phyloP scores from a whole-genome alignment of 2,329 filamentous ascomycete species.

The Xylariaceae sp. region DNA sequence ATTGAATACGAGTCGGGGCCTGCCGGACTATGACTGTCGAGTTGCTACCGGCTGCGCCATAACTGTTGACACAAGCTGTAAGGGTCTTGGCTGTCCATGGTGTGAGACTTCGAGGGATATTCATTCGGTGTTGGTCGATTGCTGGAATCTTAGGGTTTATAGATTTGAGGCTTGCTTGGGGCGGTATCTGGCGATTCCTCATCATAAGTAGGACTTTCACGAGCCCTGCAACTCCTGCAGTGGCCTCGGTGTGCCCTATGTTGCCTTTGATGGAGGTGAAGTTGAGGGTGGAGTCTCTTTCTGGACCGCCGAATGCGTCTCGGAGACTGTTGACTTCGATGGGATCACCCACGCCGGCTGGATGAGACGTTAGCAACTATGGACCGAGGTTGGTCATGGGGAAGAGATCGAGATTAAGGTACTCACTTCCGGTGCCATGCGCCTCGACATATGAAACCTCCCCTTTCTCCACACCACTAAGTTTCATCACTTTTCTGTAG shows the following conservation, averaged over 20 bases:
- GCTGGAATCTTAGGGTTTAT: constrained; percentile 11
- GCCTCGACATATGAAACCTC: constrained; percentile 21
- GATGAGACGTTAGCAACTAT: background rate
- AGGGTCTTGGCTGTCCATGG: background rate
- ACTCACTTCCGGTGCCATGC: constrained; percentile 8
- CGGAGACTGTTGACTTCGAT: constrained; percentile 12
- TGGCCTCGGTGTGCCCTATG: constrained; percentile 13
- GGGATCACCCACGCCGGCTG: constrained; percentile 9
- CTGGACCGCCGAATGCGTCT: constrained; percentile 9
- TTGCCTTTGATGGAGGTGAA: constrained; percentile 12
- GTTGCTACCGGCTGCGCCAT: constrained; percentile 16
- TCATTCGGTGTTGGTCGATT: constrained; percentile 4
- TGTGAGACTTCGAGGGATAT: constrained; percentile 1
- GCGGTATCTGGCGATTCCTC: constrained; percentile 9
- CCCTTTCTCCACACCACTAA: constrained; percentile 21
- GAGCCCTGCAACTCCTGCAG: constrained; percentile 8
- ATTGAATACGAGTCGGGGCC: background rate
- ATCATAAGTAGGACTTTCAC: constrained; percentile 17
- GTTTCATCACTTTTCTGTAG: constrained; percentile 30
- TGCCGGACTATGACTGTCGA: constrained; percentile 7
- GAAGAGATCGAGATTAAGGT: background rate
- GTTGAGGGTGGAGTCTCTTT: constrained; percentile 4
- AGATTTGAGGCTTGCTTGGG: constrained; percentile 4
- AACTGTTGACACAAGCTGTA: constrained; percentile 11
- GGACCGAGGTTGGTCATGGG: background rate